Percentiles rank a stretch among this genome's conserved stretches.
These are phyloP conservation scores for Beta macrorhiza DNA, from an alignment of 179 eudicot genomes.

Conservation along the genomic window DNA sequence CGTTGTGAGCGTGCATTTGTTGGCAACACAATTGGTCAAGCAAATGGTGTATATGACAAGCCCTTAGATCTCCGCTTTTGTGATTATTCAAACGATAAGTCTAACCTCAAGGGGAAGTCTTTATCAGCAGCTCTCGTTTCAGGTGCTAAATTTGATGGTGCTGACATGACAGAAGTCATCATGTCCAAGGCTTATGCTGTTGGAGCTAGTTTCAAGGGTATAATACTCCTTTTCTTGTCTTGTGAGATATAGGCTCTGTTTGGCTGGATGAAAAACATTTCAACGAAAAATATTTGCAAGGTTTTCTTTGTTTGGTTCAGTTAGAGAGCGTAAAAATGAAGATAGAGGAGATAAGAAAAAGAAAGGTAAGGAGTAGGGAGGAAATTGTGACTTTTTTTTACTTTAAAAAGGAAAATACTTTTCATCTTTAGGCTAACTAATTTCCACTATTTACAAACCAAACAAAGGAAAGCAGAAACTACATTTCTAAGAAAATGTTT, in stretches of 20 bases:
- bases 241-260: background rate
- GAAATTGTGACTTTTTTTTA: too few relatives aligned
- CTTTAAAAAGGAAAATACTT: too few relatives aligned
- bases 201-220: slow-evolving; percentile 96
- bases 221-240: background rate
- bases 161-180: slow-evolving; percentile 93
- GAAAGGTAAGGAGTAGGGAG: too few relatives aligned
- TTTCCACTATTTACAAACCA: too few relatives aligned
- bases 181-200: slow-evolving; percentile 99
- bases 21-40: slow-evolving; percentile 97
- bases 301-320: too few relatives aligned
- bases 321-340: too few relatives aligned
- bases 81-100: slow-evolving; percentile 79
- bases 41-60: slow-evolving; percentile 96
- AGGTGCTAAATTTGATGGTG: slow-evolving; percentile 96
- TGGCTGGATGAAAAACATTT: too few relatives aligned
- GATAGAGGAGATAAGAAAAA: too few relatives aligned
- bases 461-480: too few relatives aligned
- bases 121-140: slow-evolving; percentile 96
- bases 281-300: too few relatives aligned
- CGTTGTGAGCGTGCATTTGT: slow-evolving; percentile 96
- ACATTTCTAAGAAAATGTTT: too few relatives aligned
- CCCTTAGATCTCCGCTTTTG: slow-evolving; percentile 90
- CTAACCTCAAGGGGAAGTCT: slow-evolving; percentile 90
- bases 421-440: too few relatives aligned